Conservation (phyloP, 2,329 filamentous ascomycete genomes). For the Paraphaeosphaeria sporulosa region DNA sequence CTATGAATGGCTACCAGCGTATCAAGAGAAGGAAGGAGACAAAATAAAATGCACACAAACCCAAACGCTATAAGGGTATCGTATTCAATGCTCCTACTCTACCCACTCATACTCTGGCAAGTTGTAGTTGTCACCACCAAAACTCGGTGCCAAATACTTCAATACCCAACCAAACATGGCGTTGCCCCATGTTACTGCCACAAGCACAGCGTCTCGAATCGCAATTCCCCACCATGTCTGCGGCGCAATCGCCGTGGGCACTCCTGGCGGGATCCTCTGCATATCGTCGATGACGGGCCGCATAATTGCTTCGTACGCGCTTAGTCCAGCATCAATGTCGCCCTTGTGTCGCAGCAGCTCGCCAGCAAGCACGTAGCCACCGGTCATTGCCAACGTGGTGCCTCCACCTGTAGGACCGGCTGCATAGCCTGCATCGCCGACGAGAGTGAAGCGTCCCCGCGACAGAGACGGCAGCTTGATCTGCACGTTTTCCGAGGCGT, state of each 20-base stretch:
- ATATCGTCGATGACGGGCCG: conserved; percentile 22
- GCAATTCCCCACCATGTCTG: conserved; percentile 34
- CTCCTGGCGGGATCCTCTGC: conserved; percentile 24
- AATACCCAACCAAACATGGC: conserved; percentile 33
- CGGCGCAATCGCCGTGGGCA: conserved; percentile 20
- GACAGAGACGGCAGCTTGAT: conserved; percentile 38
- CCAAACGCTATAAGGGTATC: too few species aligned
- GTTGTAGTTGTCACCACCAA: conserved; percentile 43
- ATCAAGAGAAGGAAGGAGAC: too few species aligned
- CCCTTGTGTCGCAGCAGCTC: conserved; percentile 28
- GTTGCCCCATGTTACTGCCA: conserved; percentile 50
- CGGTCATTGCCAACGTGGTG: conserved; percentile 40
- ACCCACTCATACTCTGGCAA: conserved; percentile 52
- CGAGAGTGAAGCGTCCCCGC: conserved; percentile 37
- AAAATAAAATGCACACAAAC: too few species aligned
- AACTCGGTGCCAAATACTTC: conserved; percentile 41
- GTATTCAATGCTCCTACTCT: neutral
- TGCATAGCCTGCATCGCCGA: conserved; percentile 47
- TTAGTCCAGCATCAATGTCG: conserved; percentile 19
- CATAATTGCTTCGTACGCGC: conserved; percentile 23
- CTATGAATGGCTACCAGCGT: too few species aligned
- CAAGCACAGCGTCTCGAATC: conserved; percentile 54
- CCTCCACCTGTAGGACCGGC: conserved; percentile 31
- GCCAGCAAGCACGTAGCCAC: conserved; percentile 46
- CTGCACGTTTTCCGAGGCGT: conserved; percentile 48